These are phyloP conservation scores for Aegilops speltoides DNA, from an alignment of 176 grass and related monocot species.

Conservation along the genomic window DNA sequence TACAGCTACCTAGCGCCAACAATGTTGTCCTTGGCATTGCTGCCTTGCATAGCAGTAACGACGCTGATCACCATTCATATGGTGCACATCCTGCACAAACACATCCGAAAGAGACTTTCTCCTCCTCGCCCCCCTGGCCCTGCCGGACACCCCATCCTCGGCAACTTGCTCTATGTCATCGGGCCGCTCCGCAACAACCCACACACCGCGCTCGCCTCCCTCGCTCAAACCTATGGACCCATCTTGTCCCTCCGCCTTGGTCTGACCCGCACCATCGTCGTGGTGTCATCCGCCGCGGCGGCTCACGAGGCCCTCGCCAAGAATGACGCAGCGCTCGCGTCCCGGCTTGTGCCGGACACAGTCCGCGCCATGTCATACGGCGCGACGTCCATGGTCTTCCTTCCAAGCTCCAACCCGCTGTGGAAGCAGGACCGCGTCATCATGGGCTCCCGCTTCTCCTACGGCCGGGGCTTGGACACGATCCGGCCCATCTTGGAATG, in stretches of 20 bases:
- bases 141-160: neutral
- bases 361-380: neutral
- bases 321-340: constrained; percentile 20
- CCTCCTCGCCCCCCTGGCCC: neutral
- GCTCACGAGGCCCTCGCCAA: constrained; percentile 20
- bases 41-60: neutral
- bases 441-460: constrained; percentile 16
- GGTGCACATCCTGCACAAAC: neutral
- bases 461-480: neutral
- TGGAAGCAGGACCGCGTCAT: constrained; percentile 24
- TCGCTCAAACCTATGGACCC: constrained; percentile 8
- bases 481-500: constrained; percentile 23
- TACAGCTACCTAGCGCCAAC: neutral
- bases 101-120: neutral
- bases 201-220: neutral
- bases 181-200: constrained; percentile 18
- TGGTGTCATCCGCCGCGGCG: neutral
- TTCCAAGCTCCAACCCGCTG: neutral
- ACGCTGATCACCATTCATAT: neutral
- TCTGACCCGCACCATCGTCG: constrained; percentile 22
- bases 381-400: constrained; percentile 28
- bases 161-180: constrained; percentile 9
- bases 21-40: neutral
- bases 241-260: constrained; percentile 21
- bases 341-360: constrained; percentile 27